These are phyloP conservation scores for Botrytis byssoidea DNA, from an alignment of 2,329 filamentous ascomycete species.

Conservation along the genomic window DNA sequence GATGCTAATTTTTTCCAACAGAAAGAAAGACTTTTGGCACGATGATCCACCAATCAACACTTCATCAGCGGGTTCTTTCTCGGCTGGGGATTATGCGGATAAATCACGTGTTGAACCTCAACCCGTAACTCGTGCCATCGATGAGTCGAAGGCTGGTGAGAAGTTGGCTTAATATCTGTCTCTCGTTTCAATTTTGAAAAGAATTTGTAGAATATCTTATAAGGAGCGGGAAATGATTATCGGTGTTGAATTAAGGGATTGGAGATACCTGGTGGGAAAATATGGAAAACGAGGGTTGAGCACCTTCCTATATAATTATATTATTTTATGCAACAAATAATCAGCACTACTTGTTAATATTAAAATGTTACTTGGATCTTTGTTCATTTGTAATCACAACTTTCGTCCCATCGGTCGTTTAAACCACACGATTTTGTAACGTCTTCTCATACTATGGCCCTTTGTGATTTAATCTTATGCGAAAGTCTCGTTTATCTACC, in stretches of 20 bases:
- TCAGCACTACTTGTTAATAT: background rate
- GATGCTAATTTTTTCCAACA: conserved; percentile 44
- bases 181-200: background rate
- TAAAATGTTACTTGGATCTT: background rate
- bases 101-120: background rate
- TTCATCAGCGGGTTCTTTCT: background rate
- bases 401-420: background rate
- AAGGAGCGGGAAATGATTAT: background rate
- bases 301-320: background rate
- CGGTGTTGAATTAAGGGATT: background rate
- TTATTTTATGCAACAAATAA: background rate
- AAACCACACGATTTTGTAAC: background rate
- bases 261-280: background rate
- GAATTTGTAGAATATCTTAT: background rate
- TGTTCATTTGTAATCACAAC: background rate
- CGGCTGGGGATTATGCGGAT: background rate
- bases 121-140: background rate
- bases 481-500: background rate
- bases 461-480: background rate
- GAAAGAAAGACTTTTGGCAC: conserved; percentile 33
- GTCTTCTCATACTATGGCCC: background rate
- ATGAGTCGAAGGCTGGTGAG: background rate
- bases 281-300: background rate
- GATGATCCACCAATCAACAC: conserved; percentile 20
- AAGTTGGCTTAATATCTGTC: background rate